Evolutionary conservation across 208 protist species (phyloP), one percentile per base, ranked within the genome.

Genomic region (Leishmania tarentolae): DNA sequence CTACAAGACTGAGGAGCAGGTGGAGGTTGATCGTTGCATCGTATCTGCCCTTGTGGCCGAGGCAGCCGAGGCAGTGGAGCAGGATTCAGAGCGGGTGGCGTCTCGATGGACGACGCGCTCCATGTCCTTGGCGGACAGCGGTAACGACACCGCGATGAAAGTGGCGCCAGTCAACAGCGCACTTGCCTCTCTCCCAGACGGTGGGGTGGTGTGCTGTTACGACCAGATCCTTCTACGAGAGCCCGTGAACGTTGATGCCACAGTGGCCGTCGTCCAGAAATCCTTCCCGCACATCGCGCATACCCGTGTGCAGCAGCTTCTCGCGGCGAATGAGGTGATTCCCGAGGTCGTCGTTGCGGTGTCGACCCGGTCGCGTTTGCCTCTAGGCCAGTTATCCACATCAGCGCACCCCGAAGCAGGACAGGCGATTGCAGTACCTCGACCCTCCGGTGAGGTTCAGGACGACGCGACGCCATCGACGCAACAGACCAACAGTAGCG

Each of bases 221-320:
- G 92, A 97, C 47, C 70, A 86, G 35, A 72, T 93, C 6, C 80
- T 97, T 56, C 81, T 97, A 53, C 82, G 93, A 44, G 92, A 95
- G 79, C 89, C 92, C 15, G 83, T 89, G 0, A 83, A 93, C 80
- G 65, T 88, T 46, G 86, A 90, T 28, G 87, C 85, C 1, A 86
- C 83, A 13, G 75, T 81, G 40, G 72, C 35, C 0, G 35, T 85
- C 1, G 92, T 95, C 19, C 88, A 88, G 81, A 63, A 68, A 17
- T 85, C 90, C 35, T 97, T 97, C 83, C 85, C 90, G 1, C 84
- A 90, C 75, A 79, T 97, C 6, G 69, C 89, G 3, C 78, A 81
- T 31, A 66, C 80, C 9, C 86, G 88, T 53, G 86, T 97, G 37
- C 88, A 92, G 65, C 82, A 85, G 69, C 74, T 95, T 47, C 75